Percentiles rank a stretch among this genome's conserved stretches.
phyloP scores from a whole-genome alignment of 192 early-diverging fungal species.

The Haplosporangium gracile region DNA sequence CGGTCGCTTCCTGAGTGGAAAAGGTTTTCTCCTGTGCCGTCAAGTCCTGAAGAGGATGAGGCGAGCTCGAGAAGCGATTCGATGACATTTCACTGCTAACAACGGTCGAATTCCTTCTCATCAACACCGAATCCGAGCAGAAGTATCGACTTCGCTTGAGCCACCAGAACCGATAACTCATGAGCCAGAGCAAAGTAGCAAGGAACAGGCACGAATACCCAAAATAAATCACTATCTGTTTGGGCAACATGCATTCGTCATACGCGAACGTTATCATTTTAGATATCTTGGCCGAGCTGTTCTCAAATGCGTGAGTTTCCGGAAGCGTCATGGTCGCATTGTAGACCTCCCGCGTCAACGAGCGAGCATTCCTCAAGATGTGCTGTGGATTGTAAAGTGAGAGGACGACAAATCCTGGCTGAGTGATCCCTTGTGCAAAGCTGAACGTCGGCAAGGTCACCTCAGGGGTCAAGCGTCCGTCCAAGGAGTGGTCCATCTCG shows the following conservation, averaged over 20 bases:
- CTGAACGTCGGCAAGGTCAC: conserved; percentile 76
- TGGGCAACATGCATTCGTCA: conserved; percentile 72
- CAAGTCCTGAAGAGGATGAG: not conserved
- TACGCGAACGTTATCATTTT: conserved; percentile 48
- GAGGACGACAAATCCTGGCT: conserved; percentile 65
- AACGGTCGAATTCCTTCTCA: not conserved
- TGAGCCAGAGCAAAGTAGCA: conserved; percentile 12
- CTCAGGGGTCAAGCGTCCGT: conserved; percentile 15
- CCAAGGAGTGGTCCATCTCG: conserved; percentile 59
- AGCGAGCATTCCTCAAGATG: not conserved
- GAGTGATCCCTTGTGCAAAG: conserved; percentile 72
- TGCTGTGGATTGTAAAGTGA: conserved; percentile 32
- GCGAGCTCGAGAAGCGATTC: not conserved
- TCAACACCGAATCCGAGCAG: not conserved
- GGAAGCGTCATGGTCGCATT: conserved; percentile 67
- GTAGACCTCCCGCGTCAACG: not conserved
- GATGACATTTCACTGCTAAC: not conserved
- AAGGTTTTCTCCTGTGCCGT: not conserved
- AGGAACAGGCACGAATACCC: conserved; percentile 28
- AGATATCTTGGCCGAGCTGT: conserved; percentile 11
- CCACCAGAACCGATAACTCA: not conserved
- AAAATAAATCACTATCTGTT: conserved; percentile 72
- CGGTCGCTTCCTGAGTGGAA: not conserved
- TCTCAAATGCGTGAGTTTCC: conserved; percentile 29
- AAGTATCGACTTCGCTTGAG: not conserved